Conservation (phyloP, 2,329 filamentous ascomycete species). For the Ilyonectria mors-panacis region DNA sequence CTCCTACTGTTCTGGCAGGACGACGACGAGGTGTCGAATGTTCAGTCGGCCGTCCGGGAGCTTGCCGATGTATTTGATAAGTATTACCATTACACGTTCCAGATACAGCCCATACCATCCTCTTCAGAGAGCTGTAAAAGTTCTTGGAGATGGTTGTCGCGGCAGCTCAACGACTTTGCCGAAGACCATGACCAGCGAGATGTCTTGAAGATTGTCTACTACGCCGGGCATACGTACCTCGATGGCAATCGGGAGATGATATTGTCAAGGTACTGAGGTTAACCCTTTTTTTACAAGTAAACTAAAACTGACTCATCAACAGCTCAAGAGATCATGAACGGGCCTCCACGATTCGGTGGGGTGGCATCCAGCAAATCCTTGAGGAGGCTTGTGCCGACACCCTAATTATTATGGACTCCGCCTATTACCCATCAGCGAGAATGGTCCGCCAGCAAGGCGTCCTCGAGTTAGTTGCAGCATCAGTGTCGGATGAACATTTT, state of each 20-base stretch:
- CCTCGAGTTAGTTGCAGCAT: constrained; percentile 70
- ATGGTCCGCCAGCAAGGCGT: constrained; percentile 68
- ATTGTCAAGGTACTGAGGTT: constrained; percentile 64
- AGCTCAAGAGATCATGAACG: constrained; percentile 65
- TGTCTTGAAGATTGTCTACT: constrained; percentile 72
- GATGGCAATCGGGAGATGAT: constrained; percentile 71
- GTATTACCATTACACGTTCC: constrained; percentile 66
- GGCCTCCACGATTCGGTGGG: constrained; percentile 68
- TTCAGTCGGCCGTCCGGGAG: constrained; percentile 61
- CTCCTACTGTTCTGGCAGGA: constrained; percentile 72
- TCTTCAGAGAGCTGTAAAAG: constrained; percentile 62
- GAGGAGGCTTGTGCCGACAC: constrained; percentile 71
- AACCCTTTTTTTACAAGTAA: not conserved
- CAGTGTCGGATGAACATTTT: constrained; percentile 67
- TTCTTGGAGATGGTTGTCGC: constrained; percentile 68
- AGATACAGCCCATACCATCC: constrained; percentile 65
- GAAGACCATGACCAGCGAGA: constrained; percentile 69
- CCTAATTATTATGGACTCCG: constrained; percentile 71
- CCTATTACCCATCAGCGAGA: constrained; percentile 69
- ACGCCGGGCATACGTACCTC: constrained; percentile 68
- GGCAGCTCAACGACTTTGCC: constrained; percentile 67
- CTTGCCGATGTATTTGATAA: constrained; percentile 66
- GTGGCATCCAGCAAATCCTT: constrained; percentile 68
- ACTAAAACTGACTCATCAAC: constrained; percentile 39
- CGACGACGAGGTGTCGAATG: constrained; percentile 61